phyloP scores from a whole-genome alignment of 176 grass and related monocot genomes.

The Otatea glauca region DNA sequence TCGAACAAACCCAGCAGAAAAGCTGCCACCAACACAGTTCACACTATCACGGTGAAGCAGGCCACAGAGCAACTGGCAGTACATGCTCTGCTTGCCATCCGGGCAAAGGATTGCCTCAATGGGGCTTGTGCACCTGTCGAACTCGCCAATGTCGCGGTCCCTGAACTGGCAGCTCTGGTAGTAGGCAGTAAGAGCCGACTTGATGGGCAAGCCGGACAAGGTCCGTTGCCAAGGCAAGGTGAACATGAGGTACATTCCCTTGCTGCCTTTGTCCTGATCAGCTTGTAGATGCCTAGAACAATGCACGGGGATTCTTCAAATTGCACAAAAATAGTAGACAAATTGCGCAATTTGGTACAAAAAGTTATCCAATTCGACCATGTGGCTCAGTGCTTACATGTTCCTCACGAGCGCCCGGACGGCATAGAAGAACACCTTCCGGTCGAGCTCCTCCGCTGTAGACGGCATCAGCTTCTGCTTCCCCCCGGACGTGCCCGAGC shows the following conservation, averaged over 20 bases:
- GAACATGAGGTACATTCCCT: constrained; percentile 56
- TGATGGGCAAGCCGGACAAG: constrained; percentile 21
- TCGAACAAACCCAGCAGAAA: constrained; percentile 30
- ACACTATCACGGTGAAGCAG: constrained; percentile 23
- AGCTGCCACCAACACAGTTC: constrained; percentile 45
- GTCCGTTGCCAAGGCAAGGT: constrained; percentile 25
- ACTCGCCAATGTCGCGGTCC: constrained; percentile 31
- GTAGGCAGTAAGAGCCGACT: constrained; percentile 29
- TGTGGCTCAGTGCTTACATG: constrained; percentile 10
- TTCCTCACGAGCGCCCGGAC: constrained; percentile 46
- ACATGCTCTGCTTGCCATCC: constrained; percentile 58
- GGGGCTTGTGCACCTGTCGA: constrained; percentile 48
- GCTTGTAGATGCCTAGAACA: constrained; percentile 29
- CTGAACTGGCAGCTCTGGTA: constrained; percentile 49
- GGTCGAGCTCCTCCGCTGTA: constrained; percentile 39
- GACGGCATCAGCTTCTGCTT: constrained; percentile 47
- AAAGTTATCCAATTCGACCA: neutral
- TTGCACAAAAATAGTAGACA: neutral
- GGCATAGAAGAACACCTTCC: constrained; percentile 34
- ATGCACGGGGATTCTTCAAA: neutral
- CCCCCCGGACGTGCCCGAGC: constrained; percentile 53
- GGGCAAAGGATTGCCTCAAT: constrained; percentile 45
- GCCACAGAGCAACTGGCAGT: constrained; percentile 59
- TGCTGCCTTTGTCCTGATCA: constrained; percentile 14
- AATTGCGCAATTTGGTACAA: neutral